A percentile compares a stretch with the other conserved stretches of the same genome.
Conservation (phyloP, 2,329 filamentous ascomycete genomes). For the Nemania sp. region DNA sequence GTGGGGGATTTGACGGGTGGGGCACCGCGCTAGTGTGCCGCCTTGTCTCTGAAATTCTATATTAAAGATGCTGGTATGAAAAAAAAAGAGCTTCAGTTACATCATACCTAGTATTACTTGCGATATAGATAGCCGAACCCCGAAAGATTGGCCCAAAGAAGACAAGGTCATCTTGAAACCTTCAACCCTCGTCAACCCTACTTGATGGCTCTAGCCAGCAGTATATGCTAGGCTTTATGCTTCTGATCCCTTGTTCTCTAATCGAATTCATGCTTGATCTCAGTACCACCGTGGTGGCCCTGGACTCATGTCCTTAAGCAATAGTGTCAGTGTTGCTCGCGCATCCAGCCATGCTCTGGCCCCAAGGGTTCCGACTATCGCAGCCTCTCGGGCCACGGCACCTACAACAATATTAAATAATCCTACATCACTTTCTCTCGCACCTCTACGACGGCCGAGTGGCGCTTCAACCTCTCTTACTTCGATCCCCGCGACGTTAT, state of each 20-base stretch:
- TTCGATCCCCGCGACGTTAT: conserved; percentile 35
- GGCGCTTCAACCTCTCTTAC: conserved; percentile 32
- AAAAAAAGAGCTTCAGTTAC: conserved; percentile 32
- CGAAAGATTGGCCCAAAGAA: background rate
- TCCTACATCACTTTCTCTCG: conserved; percentile 18
- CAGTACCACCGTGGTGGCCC: conserved; percentile 44
- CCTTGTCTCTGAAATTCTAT: conserved; percentile 25
- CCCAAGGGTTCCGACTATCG: conserved; percentile 39
- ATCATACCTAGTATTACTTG: conserved; percentile 28
- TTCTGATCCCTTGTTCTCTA: background rate
- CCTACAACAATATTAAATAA: conserved; percentile 16
- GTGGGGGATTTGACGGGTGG: conserved; percentile 11
- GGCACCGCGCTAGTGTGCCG: conserved; percentile 18
- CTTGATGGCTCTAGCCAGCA: conserved; percentile 17
- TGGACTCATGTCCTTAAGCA: conserved; percentile 53
- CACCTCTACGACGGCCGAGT: conserved; percentile 27
- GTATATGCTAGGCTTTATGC: conserved; percentile 22
- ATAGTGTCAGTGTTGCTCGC: conserved; percentile 47
- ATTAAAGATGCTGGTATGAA: background rate
- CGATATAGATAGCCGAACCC: conserved; percentile 5
- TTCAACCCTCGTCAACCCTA: background rate
- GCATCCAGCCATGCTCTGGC: conserved; percentile 48
- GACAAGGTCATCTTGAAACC: background rate
- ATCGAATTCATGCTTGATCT: conserved; percentile 46
- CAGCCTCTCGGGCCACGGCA: conserved; percentile 40